These are phyloP conservation scores for Marasmius fiardii DNA, from an alignment of 1,284 basidiomycete species.

Conservation along the genomic window DNA sequence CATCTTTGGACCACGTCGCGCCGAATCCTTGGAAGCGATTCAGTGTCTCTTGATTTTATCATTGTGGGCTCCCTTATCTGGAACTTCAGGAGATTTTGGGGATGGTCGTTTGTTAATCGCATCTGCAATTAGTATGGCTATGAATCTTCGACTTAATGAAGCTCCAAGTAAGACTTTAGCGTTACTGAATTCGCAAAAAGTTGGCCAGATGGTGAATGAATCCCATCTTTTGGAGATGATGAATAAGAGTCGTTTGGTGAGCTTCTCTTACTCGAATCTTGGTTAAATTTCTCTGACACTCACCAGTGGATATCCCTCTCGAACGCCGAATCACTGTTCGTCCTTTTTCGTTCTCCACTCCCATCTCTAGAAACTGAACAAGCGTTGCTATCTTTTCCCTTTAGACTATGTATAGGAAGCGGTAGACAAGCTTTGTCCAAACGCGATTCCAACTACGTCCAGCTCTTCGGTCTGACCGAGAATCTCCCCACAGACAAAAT, in stretches of 20 bases:
- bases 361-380: neutral
- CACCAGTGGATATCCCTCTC: constrained; percentile 14
- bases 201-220: constrained; percentile 4
- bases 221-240: constrained; percentile 3
- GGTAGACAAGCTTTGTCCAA: constrained; percentile 13
- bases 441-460: constrained; percentile 7
- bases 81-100: constrained; percentile 3
- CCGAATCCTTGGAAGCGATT: constrained; percentile 8
- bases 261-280: no score
- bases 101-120: constrained; percentile 11
- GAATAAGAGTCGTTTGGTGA: constrained; percentile 11
- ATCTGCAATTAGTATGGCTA: constrained; percentile 15
- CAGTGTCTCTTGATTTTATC: constrained; percentile 13
- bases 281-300: neutral
- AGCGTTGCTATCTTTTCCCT: no score
- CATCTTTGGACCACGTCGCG: constrained; percentile 8
- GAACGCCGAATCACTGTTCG: constrained; percentile 15
- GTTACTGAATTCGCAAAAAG: neutral
- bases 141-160: constrained; percentile 14
- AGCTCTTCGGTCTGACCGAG: constrained; percentile 5
- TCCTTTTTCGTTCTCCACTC: neutral
- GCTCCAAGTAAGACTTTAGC: constrained; percentile 1
- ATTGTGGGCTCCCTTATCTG: constrained; percentile 10
- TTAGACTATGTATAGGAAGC: constrained; percentile 13
- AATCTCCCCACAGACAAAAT: constrained; percentile 7